Evolutionary conservation across 306 rosid species (phyloP), one percentile per base, ranked within the genome.

Genomic region (Aeschynomene evenia): DNA sequence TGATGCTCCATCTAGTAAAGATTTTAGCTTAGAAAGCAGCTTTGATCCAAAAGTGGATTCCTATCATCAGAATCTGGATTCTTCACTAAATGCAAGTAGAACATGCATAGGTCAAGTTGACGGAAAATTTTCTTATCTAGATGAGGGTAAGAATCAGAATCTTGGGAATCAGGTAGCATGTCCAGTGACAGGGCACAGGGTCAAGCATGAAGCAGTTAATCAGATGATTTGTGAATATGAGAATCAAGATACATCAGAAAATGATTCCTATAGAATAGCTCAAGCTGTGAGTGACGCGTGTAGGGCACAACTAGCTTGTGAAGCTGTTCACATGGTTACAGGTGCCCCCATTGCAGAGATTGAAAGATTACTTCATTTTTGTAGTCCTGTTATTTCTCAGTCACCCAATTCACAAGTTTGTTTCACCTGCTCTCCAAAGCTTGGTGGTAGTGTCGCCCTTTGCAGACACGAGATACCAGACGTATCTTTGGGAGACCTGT

Each of bases 331-430:
- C 59, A 62, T 53, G 80, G 82, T 65, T 55, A 82, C 86, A 4
- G 90, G 97, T 52, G 29, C 53, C 33, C 96, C 96, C 63, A 68
- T 87, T 69, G 92, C 90, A 1, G 95, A 85, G 75, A 75, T 91
- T 42, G 96, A 91, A 77, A 87, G 84, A 63, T 77, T 91, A 64
- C 84, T 91, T 40, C 86, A 85, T 67, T 49, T 42, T 59, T 82
- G 90, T 29, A 80, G 89, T 77, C 98, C 98, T 11, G 82, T 79
- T 63, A 78, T 91, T 63, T 48, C 80, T 57, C 78, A 39, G 26
- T 79, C 88, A 26, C 63, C 77, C 8, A 49, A 62, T 67, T 77
- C 62, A 40, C 51, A 11, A 4, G 1, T 79, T 68, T 78, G 87
- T 80, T 60, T 81, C 15, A 53, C 76, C 64, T 80, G 81, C 80